Evolutionary conservation across 345 rosid genomes (phyloP).

Genomic region (Brassica carinata): DNA sequence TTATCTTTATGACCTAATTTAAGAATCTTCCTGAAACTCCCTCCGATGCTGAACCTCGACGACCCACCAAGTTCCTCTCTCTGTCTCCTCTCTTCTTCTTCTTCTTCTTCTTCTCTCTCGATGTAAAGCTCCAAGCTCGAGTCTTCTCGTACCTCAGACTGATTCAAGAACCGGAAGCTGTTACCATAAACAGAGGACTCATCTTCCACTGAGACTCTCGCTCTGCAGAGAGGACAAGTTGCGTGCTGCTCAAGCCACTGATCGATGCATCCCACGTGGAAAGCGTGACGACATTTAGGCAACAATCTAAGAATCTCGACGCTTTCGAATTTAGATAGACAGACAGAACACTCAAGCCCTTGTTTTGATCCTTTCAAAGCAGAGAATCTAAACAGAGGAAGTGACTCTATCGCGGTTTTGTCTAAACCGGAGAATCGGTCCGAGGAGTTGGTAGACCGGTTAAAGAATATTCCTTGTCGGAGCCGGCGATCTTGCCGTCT

Average conservation of each 20-base stretch:
- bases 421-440: slow-evolving; percentile 77
- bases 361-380: slow-evolving; percentile 69
- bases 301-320: slow-evolving; percentile 69
- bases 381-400: slow-evolving; percentile 87
- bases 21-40: slow-evolving; percentile 63
- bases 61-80: slow-evolving; percentile 48
- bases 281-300: slow-evolving; percentile 87
- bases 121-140: slow-evolving; percentile 63
- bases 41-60: slow-evolving; percentile 69
- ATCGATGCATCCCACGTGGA: slow-evolving; percentile 82
- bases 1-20: slow-evolving; percentile 37
- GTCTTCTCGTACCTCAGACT: slow-evolving; percentile 51
- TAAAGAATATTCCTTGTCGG: slow-evolving; percentile 33
- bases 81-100: slow-evolving; percentile 42
- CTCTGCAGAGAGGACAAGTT: slow-evolving; percentile 84
- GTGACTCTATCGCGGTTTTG: slow-evolving; percentile 69
- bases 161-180: slow-evolving; percentile 61
- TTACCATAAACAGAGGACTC: slow-evolving; percentile 51
- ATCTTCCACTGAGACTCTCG: slow-evolving; percentile 59
- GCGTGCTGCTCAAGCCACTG: slow-evolving; percentile 92
- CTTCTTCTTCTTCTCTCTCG: slow-evolving; percentile 72
- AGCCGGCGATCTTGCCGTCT: slow-evolving; percentile 20
- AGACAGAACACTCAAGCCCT: slow-evolving; percentile 89
- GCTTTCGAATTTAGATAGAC: slow-evolving; percentile 82
- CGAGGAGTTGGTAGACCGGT: slow-evolving; percentile 39